Base-by-base conservation (phyloP, 345 rosid genomes). In the Eutrema japonicum region DNA sequence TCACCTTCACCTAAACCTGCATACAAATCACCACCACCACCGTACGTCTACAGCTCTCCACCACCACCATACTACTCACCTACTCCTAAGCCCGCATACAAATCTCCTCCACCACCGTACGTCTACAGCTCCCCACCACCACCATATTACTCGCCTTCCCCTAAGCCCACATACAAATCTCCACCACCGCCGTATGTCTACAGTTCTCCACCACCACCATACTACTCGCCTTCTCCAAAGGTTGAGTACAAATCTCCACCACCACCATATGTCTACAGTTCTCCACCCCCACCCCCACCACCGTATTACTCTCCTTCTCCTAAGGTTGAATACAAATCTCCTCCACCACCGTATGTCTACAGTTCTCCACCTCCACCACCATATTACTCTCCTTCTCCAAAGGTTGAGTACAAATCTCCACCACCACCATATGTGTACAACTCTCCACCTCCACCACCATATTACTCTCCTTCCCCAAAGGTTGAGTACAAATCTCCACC, bases 11-110 rank as follows among this genome's bases (percentile, higher is more conserved):
- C 22, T 18, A 18, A 18, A 18, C 22, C 22, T 18, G 22, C 22
- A 22, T 59, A 59, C 64, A 59, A 38, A 22, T 59, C 64, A 10
- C 48, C 64, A 38, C 64, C 64, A 40, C 66, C 48, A 11, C 48
- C 65, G 11, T 40, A 60, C 7, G 35, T 60, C 0, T 60, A 40
- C 18, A 42, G 4, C 4, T 61, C 51, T 4, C 67, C 67, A 62
- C 66, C 37, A 4, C 67, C 54, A 32, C 68, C 53, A n/a, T 64
- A 30, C 1, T 64, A 64, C 4, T 64, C 42, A 0, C 68, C 68
- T 0, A 29, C 67, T 0, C 67, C 68, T 5, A 64, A 46, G 11
- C 30, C 67, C 45, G 22, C 22, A 18, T 18, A 18, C 22, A 18
- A 18, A 18, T 18, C 22, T 18, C 67, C 68, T 29, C 67, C 67